Percentiles rank a stretch among this genome's conserved stretches.
These are phyloP conservation scores for Adansonia rubrostipa DNA, from an alignment of 441 rosid genomes.

Conservation along the genomic window DNA sequence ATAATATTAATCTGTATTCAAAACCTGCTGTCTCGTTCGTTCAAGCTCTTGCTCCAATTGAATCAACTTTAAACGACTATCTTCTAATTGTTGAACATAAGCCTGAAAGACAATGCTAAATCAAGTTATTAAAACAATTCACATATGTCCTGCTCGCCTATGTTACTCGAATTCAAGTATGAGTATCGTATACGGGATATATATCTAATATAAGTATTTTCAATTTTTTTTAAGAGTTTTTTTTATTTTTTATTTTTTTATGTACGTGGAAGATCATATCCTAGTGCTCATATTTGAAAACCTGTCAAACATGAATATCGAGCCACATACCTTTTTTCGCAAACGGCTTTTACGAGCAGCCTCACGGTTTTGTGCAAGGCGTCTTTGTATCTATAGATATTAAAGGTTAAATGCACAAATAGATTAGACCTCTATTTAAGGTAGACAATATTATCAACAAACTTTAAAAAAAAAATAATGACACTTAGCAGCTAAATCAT, in stretches of 20 bases:
- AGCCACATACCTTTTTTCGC: constrained; percentile 76
- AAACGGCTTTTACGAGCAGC: constrained; percentile 98
- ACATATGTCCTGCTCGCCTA: neutral
- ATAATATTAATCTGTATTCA: constrained; percentile 12
- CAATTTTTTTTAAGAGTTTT: too few relatives aligned
- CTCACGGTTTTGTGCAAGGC: constrained; percentile 97
- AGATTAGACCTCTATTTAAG: constrained; percentile 20
- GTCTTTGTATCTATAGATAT: constrained; percentile 70
- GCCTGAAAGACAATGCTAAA: constrained; percentile 57
- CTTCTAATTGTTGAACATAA: constrained; percentile 90
- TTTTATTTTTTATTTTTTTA: too few relatives aligned
- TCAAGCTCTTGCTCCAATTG: constrained; percentile 90
- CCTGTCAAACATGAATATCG: too few relatives aligned
- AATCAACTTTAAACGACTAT: constrained; percentile 75
- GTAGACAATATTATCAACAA: constrained; percentile 15
- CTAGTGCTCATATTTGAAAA: too few relatives aligned
- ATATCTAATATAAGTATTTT: too few relatives aligned
- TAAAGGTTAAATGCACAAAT: constrained; percentile 26
- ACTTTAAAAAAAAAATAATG: neutral
- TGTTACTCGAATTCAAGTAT: too few relatives aligned
- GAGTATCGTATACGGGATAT: too few relatives aligned
- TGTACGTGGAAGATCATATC: too few relatives aligned
- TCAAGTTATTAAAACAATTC: constrained; percentile 18
- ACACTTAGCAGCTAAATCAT: neutral
- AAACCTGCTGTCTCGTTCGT: constrained; percentile 80